Evolutionary conservation across 2,329 filamentous ascomycete genomes (phyloP).

Genomic region (Parasarocladium wereldwijsianum): DNA sequence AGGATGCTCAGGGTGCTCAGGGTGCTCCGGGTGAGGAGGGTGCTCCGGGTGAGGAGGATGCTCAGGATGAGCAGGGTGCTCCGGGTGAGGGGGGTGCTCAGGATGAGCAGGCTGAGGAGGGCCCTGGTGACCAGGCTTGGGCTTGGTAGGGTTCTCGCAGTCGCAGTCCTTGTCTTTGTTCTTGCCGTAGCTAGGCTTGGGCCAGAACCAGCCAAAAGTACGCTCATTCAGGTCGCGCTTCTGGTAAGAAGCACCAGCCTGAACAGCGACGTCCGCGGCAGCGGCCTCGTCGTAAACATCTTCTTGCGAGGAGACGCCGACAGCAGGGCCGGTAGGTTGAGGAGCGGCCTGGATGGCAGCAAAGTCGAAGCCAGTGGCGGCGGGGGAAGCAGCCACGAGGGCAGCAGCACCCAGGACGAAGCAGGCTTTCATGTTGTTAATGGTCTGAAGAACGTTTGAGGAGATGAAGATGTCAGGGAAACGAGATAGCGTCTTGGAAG

Average conservation of each 20-base stretch:
- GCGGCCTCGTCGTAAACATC: neutral
- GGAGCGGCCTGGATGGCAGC: slow-evolving; percentile 1
- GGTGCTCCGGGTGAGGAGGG: neutral
- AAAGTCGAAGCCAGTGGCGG: slow-evolving; percentile 1
- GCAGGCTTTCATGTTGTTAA: neutral
- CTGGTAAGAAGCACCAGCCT: neutral
- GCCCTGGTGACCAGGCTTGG: neutral
- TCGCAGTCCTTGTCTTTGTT: neutral
- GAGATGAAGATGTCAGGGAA: no score
- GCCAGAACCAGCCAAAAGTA: slow-evolving; percentile 2
- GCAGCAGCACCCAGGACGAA: slow-evolving; percentile 1
- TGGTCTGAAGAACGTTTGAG: no score
- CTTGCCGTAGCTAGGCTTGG: no score
- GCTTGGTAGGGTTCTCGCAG: neutral
- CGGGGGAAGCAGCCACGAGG: slow-evolving; percentile 1
- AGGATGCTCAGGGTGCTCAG: neutral
- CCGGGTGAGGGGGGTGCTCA: neutral
- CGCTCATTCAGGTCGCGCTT: neutral
- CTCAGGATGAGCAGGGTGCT: neutral
- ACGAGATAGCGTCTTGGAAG: no score
- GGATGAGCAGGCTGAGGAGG: neutral
- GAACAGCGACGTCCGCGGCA: neutral
- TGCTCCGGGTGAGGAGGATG: neutral
- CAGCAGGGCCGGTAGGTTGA: neutral
- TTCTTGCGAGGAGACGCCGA: slow-evolving; percentile 1